Evolutionary conservation across 306 rosid species (phyloP), one percentile per base, ranked within the genome.

Genomic region (Prunus fruticosa): DNA sequence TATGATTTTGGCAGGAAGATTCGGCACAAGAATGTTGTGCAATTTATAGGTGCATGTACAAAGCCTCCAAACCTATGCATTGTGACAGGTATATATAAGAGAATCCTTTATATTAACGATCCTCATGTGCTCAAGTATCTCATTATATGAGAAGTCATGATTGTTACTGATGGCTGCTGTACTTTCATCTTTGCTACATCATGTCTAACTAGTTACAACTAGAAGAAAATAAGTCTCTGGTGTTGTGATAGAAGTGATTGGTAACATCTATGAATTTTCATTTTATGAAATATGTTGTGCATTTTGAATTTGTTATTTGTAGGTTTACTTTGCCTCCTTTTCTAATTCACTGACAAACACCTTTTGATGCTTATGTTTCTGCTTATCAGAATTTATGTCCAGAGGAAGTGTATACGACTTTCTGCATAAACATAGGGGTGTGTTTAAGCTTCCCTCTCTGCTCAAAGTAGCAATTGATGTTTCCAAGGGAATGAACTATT

Each of bases 11-110:
- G 82, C 91, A 96, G 99, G 96, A 96, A 92, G 82, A 86, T 96
- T 77, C 93, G 96, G 71, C 99, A 96, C 87, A 96, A 96, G 89
- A 96, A 96, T 86, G 99, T 96, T 67, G 99, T 96, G 78, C 99
- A 96, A 83, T 96, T 96, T 86, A 89, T 96, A 10, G 99, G 99
- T 47, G 99, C 98, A 66, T 96, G 98, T 73, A 96, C 99, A 41
- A 88, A 69, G 72, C 91, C 91, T 72, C 97, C 98, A 80, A 92
- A 86, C 84, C 91, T 96, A 41, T 92, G 98, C 79, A 96, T 96
- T 69, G 97, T 96, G 84, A 96, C 98, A 8, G 97, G 99, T 96
- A 88, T 86, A 86, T 84, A 63, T 68, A 80, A 49, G 43, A 69
- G 22, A 66, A 64, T 64, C 22, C 47, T 74, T 43, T 63, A 74